phyloP scores from a whole-genome alignment of 2,329 filamentous ascomycete species.

The Fusarium setosum region DNA sequence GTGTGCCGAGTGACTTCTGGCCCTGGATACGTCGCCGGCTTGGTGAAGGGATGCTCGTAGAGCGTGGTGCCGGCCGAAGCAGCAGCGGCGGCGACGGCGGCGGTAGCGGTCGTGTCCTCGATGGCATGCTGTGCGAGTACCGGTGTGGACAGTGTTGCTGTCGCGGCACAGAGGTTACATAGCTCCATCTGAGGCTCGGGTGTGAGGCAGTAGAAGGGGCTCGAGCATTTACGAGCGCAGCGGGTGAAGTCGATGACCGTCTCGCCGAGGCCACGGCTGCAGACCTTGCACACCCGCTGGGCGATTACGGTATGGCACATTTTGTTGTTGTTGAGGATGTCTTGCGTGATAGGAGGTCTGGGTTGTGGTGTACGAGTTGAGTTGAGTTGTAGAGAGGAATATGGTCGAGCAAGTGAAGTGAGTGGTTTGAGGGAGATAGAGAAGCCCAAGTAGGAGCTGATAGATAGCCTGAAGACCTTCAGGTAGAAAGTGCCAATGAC shows the following conservation, averaged over 20 bases:
- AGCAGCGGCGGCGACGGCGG: slow-evolving; percentile 14
- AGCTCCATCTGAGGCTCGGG: slow-evolving; percentile 42
- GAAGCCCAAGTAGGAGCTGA: slow-evolving; percentile 7
- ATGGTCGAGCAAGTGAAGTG: not conserved
- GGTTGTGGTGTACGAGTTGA: no score
- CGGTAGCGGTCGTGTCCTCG: slow-evolving; percentile 18
- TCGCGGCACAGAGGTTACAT: slow-evolving; percentile 39
- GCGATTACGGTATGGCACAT: slow-evolving; percentile 47
- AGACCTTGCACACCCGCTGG: slow-evolving; percentile 44
- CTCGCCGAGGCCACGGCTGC: slow-evolving; percentile 42
- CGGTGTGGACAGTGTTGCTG: slow-evolving; percentile 38
- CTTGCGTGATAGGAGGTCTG: not conserved
- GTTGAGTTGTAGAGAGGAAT: not conserved
- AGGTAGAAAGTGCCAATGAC: slow-evolving; percentile 8
- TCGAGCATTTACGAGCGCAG: slow-evolving; percentile 45
- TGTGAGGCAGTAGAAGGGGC: slow-evolving; percentile 45
- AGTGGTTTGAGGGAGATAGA: not conserved
- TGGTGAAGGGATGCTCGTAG: slow-evolving; percentile 34
- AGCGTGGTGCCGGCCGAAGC: slow-evolving; percentile 21
- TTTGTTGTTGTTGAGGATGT: slow-evolving; percentile 25
- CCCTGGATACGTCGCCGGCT: slow-evolving; percentile 25
- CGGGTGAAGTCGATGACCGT: slow-evolving; percentile 44
- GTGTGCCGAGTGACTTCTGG: slow-evolving; percentile 20
- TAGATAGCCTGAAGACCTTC: slow-evolving; percentile 20
- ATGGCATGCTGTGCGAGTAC: slow-evolving; percentile 39